These are phyloP conservation scores for Moesziomyces antarcticus DNA, from an alignment of 1,284 basidiomycete species.

Conservation along the genomic window DNA sequence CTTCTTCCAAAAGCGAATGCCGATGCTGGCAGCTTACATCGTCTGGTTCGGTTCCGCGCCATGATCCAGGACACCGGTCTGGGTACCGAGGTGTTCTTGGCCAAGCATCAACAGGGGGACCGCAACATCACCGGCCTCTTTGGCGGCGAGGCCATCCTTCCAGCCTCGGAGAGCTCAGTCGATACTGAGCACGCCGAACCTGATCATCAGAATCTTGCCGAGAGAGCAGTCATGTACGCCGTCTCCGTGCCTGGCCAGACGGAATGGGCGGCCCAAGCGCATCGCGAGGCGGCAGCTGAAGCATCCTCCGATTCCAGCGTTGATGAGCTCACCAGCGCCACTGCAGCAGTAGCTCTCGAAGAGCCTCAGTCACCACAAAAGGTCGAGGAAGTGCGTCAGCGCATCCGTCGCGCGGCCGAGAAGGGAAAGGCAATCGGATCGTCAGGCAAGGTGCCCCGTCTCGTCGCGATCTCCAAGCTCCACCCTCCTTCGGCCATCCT, in stretches of 20 bases:
- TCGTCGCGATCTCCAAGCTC: constrained; percentile 94
- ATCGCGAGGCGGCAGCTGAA: constrained; percentile 12
- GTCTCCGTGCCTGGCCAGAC: constrained; percentile 66
- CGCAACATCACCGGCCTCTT: constrained; percentile 53
- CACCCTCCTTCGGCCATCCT: constrained; percentile 89
- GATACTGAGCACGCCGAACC: constrained; percentile 15
- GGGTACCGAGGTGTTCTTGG: constrained; percentile 65
- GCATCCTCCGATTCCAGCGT: constrained; percentile 3
- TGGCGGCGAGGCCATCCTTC: constrained; percentile 25
- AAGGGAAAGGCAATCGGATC: constrained; percentile 42
- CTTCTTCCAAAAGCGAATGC: constrained; percentile 11
- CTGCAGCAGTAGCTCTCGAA: constrained; percentile 19
- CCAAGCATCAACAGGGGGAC: constrained; percentile 32
- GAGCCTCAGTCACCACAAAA: constrained; percentile 28
- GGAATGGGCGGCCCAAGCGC: constrained; percentile 51
- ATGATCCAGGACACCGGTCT: constrained; percentile 69
- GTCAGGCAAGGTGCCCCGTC: constrained; percentile 66
- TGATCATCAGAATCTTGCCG: constrained; percentile 61
- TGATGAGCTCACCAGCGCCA: constrained; percentile 9
- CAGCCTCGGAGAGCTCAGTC: background rate
- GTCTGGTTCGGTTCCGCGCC: constrained; percentile 64
- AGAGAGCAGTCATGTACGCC: constrained; percentile 65
- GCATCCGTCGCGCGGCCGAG: constrained; percentile 36
- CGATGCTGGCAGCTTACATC: constrained; percentile 38
- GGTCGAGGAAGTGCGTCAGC: constrained; percentile 37